Evolutionary conservation across 139 green algal genomes (phyloP).

Genomic region (Zygnema circumcarinatum): DNA sequence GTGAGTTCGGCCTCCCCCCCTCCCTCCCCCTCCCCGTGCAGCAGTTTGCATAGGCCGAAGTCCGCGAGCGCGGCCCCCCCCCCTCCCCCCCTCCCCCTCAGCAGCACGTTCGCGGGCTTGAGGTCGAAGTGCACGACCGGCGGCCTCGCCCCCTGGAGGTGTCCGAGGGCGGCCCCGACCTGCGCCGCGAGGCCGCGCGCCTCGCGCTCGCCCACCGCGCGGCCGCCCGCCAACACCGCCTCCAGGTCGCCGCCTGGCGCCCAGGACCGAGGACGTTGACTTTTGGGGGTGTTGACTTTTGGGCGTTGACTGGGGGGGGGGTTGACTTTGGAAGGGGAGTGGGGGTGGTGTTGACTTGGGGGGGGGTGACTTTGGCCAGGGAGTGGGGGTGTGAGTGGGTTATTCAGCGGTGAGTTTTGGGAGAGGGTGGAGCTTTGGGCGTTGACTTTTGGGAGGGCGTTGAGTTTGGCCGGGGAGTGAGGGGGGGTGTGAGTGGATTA

Average conservation of each 20-base stretch:
- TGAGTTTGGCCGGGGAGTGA: not conserved
- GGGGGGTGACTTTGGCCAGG: not conserved
- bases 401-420: too few species aligned
- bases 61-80: conserved; percentile 93
- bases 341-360: not conserved
- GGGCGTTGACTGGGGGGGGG: not conserved
- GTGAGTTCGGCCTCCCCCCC: conserved; percentile 86
- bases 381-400: too few species aligned
- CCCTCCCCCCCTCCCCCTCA: conserved; percentile 76
- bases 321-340: not conserved
- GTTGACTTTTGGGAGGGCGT: too few species aligned
- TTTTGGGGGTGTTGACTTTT: not conserved
- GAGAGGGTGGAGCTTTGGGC: too few species aligned
- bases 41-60: conserved; percentile 91
- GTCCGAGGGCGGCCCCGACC: conserved; percentile 56
- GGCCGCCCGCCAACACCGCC: conserved; percentile 68
- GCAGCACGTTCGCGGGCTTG: conserved; percentile 96
- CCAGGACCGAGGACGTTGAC: not conserved
- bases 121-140: conserved; percentile 93
- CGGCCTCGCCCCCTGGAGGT: conserved; percentile 45
- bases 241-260: conserved; percentile 83
- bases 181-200: conserved; percentile 77
- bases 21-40: conserved; percentile 45
- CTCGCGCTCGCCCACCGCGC: conserved; percentile 83
- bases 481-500: conserved; percentile 6